phyloP scores from a whole-genome alignment of 257 asterid genomes.

The Cruciata laevipes region DNA sequence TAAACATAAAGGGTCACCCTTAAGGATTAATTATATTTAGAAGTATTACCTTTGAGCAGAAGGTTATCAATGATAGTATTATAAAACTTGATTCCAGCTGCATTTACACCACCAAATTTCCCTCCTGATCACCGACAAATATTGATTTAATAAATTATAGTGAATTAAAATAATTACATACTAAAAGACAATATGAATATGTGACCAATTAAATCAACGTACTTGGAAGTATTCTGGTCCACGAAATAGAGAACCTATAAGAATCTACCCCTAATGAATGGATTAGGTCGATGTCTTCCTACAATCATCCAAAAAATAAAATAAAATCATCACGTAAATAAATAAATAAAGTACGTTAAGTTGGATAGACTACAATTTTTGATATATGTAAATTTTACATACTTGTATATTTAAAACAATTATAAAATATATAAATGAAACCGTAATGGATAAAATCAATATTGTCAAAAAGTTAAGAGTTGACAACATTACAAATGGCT shows the following conservation, averaged over 20 bases:
- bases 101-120: slow-evolving; percentile 43
- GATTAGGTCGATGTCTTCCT: slow-evolving; percentile 73
- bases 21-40: neutral
- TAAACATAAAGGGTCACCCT: neutral
- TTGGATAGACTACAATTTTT: too few relatives aligned
- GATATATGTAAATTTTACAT: too few relatives aligned
- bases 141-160: neutral
- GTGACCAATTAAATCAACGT: slow-evolving; percentile 7
- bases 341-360: too few relatives aligned
- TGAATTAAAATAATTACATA: neutral
- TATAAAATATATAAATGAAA: too few relatives aligned
- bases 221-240: slow-evolving; percentile 82
- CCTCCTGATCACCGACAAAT: slow-evolving; percentile 40
- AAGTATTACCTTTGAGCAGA: slow-evolving; percentile 39
- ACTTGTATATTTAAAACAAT: too few relatives aligned
- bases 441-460: too few relatives aligned
- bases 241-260: slow-evolving; percentile 75
- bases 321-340: too few relatives aligned
- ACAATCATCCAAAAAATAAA: neutral
- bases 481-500: too few relatives aligned
- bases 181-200: neutral
- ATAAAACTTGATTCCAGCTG: slow-evolving; percentile 42
- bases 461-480: too few relatives aligned
- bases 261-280: slow-evolving; percentile 52
- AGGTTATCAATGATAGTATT: slow-evolving; percentile 48